Evolutionary conservation across 345 rosid genomes (phyloP).

Genomic region (Camelina hispida): DNA sequence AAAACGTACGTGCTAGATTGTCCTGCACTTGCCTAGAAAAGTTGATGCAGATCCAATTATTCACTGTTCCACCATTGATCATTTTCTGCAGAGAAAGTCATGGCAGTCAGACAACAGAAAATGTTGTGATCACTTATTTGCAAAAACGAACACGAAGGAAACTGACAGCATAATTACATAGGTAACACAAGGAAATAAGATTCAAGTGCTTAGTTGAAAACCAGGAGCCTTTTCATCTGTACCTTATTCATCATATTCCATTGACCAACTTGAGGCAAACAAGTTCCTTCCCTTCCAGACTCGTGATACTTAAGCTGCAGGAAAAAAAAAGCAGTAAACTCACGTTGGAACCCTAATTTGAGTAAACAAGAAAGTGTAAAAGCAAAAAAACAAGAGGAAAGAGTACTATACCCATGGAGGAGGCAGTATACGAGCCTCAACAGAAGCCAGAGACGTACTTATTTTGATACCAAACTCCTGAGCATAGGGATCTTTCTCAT

Average conservation of each 20-base stretch:
- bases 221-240: conserved; percentile 16
- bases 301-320: conserved; percentile 94
- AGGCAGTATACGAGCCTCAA: conserved; percentile 96
- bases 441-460: conserved; percentile 83
- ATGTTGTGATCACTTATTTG: conserved; percentile 8
- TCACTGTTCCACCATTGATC: conserved; percentile 96
- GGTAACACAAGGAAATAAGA: not conserved
- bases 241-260: conserved; percentile 99
- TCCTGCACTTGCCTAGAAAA: conserved; percentile 87
- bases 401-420: conserved; percentile 75
- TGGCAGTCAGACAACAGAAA: conserved; percentile 8
- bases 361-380: not conserved
- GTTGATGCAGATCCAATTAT: conserved; percentile 89
- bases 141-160: not conserved
- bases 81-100: conserved; percentile 69
- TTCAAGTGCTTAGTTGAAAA: not conserved
- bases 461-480: conserved; percentile 96
- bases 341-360: not conserved
- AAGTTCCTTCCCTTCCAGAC: conserved; percentile 83
- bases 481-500: conserved; percentile 77
- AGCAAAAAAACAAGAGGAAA: conserved; percentile 2
- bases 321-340: not conserved
- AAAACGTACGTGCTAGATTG: conserved; percentile 70
- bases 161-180: not conserved
- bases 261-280: conserved; percentile 93